Percentiles rank a stretch among this genome's conserved stretches.
Evolutionary conservation across 176 grass and related monocot species (phyloP).

Genomic region (Aegilops sharonensis): DNA sequence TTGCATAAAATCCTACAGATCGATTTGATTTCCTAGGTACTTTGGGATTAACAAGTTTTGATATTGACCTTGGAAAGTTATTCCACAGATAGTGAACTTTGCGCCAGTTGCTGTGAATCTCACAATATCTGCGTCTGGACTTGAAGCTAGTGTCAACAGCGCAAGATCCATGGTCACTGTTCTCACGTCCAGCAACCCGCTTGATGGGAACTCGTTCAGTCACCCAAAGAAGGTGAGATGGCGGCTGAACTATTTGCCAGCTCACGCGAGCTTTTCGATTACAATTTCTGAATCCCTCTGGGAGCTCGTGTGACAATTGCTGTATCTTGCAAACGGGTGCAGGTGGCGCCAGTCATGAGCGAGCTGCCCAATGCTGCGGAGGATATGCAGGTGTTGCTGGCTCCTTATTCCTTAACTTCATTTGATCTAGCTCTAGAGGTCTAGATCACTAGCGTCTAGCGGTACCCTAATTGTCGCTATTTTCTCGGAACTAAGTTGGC

Average conservation of each 20-base stretch:
- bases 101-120: conserved; percentile 36
- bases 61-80: not conserved
- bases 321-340: not conserved
- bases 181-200: conserved; percentile 10
- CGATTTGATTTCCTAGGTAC: not conserved
- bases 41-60: not conserved
- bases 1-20: not conserved
- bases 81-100: conserved; percentile 65
- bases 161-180: conserved; percentile 41
- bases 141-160: conserved; percentile 33
- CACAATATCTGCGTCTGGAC: conserved; percentile 43
- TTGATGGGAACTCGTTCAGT: not conserved
- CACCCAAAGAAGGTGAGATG: not conserved
- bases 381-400: not conserved
- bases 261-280: not conserved
- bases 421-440: conserved; percentile 18
- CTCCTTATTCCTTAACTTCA: not conserved
- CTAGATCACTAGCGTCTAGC: not conserved
- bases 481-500: not conserved
- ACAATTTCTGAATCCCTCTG: not conserved
- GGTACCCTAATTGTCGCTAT: not conserved
- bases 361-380: not conserved
- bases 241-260: not conserved
- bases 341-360: conserved; percentile 12
- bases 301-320: not conserved